Evolutionary conservation across 768 basidiomycete species (phyloP).

Genomic region (Lentinula guzmanii): DNA sequence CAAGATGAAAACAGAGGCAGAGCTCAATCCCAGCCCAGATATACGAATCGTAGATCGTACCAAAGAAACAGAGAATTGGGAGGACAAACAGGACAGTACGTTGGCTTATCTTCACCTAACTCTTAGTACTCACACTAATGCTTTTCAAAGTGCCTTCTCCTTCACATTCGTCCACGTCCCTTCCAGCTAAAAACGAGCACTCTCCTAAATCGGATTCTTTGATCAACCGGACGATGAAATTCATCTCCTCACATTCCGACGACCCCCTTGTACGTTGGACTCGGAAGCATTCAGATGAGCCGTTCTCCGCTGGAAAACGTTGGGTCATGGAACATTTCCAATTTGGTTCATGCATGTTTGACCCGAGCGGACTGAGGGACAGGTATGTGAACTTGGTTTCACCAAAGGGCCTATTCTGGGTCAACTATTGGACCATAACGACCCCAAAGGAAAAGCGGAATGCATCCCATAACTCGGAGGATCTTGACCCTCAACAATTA

Average conservation of each 20-base stretch:
- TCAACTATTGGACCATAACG: slow-evolving; percentile 59
- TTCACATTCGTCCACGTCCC: slow-evolving; percentile 9
- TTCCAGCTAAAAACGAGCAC: slow-evolving; percentile 11
- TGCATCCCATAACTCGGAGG: neutral
- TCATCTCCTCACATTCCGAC: slow-evolving; percentile 34
- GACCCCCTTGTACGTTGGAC: slow-evolving; percentile 43
- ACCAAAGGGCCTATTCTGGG: slow-evolving; percentile 47
- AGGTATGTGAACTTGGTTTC: slow-evolving; percentile 42
- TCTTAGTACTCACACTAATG: neutral
- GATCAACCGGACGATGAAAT: slow-evolving; percentile 30
- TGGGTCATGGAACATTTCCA: slow-evolving; percentile 53
- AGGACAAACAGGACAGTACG: slow-evolving; percentile 24
- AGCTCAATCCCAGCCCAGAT: slow-evolving; percentile 36
- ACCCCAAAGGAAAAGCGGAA: slow-evolving; percentile 13
- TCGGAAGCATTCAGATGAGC: slow-evolving; percentile 47
- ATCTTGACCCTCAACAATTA: neutral
- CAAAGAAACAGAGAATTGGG: slow-evolving; percentile 45
- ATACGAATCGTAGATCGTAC: slow-evolving; percentile 36
- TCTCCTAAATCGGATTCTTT: slow-evolving; percentile 16
- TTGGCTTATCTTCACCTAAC: neutral
- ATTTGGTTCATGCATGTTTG: slow-evolving; percentile 55
- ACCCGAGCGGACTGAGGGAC: slow-evolving; percentile 39
- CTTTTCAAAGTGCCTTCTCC: neutral
- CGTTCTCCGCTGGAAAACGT: slow-evolving; percentile 39
- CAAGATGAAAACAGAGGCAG: slow-evolving; percentile 21